These are phyloP conservation scores for Zygosaccharomyces pseudobailii DNA, from an alignment of 1,139 yeast species.

Conservation along the genomic window DNA sequence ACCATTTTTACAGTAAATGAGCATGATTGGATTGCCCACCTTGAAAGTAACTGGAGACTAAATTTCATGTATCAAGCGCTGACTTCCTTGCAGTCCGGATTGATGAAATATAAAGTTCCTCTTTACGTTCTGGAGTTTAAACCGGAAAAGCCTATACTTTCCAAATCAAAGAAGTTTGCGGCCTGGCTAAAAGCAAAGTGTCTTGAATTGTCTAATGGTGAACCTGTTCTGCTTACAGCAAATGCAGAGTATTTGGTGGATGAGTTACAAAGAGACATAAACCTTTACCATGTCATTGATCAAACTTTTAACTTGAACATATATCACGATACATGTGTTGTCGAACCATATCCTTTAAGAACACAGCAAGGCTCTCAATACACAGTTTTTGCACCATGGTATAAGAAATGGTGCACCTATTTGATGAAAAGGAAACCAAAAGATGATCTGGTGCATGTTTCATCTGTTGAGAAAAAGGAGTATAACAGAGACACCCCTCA, in stretches of 20 bases:
- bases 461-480: slow-evolving; percentile 3
- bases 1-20: slow-evolving; percentile 41
- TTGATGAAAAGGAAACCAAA: slow-evolving; percentile 25
- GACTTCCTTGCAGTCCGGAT: slow-evolving; percentile 31
- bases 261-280: slow-evolving; percentile 41
- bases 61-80: slow-evolving; percentile 39
- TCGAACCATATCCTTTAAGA: slow-evolving; percentile 42
- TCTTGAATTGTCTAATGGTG: slow-evolving; percentile 6
- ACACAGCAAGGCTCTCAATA: slow-evolving; percentile 46
- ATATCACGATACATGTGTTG: slow-evolving; percentile 47
- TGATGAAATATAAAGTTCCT: slow-evolving; percentile 40
- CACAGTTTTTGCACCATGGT: slow-evolving; percentile 53
- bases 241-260: slow-evolving; percentile 46
- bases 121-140: slow-evolving; percentile 37
- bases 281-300: slow-evolving; percentile 19
- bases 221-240: slow-evolving; percentile 11
- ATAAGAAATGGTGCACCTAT: slow-evolving; percentile 41
- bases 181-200: slow-evolving; percentile 31
- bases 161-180: slow-evolving; percentile 16
- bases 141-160: slow-evolving; percentile 28
- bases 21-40: slow-evolving; percentile 41
- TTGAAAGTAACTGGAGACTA: slow-evolving; percentile 42
- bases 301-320: slow-evolving; percentile 30
- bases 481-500: slow-evolving; percentile 5
- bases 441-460: not conserved